phyloP scores from a whole-genome alignment of 129 eudicot species.

The Lactuca saligna region DNA sequence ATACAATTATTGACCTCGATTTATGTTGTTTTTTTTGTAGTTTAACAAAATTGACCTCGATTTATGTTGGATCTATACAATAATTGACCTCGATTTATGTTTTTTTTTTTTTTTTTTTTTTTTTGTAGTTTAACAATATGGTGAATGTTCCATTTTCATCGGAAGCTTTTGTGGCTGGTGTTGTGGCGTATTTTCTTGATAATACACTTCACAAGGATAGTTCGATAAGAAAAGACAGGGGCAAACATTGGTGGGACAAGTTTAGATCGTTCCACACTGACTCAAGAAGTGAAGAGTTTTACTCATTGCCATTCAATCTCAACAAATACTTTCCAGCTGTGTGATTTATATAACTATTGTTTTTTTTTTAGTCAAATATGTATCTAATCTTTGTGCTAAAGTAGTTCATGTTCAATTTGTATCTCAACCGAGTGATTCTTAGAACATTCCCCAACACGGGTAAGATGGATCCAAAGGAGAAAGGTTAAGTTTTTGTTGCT shows the following conservation, averaged over 20 bases:
- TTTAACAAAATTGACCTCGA: slow-evolving; percentile 41
- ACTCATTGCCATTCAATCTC: slow-evolving; percentile 68
- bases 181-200: slow-evolving; percentile 62
- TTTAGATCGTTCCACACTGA: slow-evolving; percentile 62
- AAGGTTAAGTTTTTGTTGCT: slow-evolving; percentile 32
- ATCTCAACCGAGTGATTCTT: slow-evolving; percentile 26
- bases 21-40: slow-evolving; percentile 29
- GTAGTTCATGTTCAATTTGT: slow-evolving; percentile 19
- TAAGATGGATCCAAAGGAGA: slow-evolving; percentile 24
- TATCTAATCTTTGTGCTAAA: slow-evolving; percentile 33
- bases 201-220: slow-evolving; percentile 60
- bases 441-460: slow-evolving; percentile 17
- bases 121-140: slow-evolving; percentile 65
- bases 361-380: slow-evolving; percentile 19
- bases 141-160: slow-evolving; percentile 65
- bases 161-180: slow-evolving; percentile 68
- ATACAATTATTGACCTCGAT: neutral
- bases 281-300: slow-evolving; percentile 66
- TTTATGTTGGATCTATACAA: neutral
- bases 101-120: too few relatives aligned
- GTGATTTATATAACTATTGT: slow-evolving; percentile 31
- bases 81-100: neutral
- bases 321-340: slow-evolving; percentile 79
- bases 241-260: slow-evolving; percentile 81
- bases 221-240: slow-evolving; percentile 61